phyloP scores from a whole-genome alignment of 192 early-diverging fungal species.

The Coemansia erecta region DNA sequence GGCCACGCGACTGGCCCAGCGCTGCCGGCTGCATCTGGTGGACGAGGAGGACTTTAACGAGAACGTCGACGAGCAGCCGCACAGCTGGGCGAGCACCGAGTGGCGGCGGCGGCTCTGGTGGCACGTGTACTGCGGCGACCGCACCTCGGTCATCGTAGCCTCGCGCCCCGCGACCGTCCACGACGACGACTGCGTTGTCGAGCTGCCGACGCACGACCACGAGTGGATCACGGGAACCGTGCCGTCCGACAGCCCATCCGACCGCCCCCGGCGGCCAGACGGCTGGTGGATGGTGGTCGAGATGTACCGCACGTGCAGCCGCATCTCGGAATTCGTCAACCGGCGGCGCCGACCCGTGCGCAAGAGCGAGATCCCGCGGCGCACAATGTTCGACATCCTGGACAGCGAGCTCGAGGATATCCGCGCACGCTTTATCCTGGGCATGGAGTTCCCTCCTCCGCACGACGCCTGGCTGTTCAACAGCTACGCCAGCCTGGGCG shows the following conservation, averaged over 20 bases:
- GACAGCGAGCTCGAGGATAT: conserved; percentile 44
- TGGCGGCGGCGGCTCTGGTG: conserved; percentile 54
- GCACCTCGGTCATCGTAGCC: conserved; percentile 49
- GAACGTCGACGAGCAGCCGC: conserved; percentile 34
- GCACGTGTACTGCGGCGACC: conserved; percentile 47
- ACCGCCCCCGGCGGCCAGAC: conserved; percentile 27
- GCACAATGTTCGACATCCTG: conserved; percentile 47
- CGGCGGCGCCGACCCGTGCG: conserved; percentile 42
- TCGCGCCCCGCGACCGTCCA: conserved; percentile 49
- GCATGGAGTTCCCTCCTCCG: conserved; percentile 46
- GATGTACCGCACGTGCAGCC: conserved; percentile 43
- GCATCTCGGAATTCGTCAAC: conserved; percentile 49
- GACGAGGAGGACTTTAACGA: conserved; percentile 54
- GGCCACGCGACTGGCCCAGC: conserved; percentile 50
- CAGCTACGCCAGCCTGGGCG: conserved; percentile 18
- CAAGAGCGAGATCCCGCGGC: conserved; percentile 33
- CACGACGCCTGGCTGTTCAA: conserved; percentile 28
- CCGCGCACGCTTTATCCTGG: conserved; percentile 24
- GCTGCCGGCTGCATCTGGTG: conserved; percentile 46
- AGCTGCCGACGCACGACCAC: conserved; percentile 47
- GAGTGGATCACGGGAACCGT: conserved; percentile 41
- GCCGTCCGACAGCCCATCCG: conserved; percentile 11
- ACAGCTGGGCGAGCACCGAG: conserved; percentile 38
- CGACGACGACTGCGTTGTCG: conserved; percentile 51
- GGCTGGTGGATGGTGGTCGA: conserved; percentile 45